phyloP scores from a whole-genome alignment of 1,139 yeast species.

The Geotrichum siamense region DNA sequence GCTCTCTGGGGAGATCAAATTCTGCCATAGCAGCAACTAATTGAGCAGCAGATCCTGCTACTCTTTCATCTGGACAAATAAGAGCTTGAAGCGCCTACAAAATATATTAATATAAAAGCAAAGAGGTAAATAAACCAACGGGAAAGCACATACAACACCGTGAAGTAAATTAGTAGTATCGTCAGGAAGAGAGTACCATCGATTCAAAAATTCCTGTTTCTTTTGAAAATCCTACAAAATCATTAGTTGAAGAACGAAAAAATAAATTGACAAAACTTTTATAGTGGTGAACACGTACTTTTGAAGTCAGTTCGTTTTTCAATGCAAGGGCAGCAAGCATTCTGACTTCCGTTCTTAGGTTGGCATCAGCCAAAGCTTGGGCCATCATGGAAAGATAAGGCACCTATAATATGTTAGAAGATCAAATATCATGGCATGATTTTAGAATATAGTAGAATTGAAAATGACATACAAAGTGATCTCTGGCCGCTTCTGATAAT shows the following conservation, averaged over 20 bases:
- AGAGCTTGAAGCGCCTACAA: slow-evolving; percentile 49
- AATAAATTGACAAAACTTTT: too few relatives aligned
- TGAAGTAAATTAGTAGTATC: slow-evolving; percentile 59
- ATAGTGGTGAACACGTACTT: slow-evolving; percentile 13
- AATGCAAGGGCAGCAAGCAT: slow-evolving; percentile 85
- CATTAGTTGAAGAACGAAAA: neutral
- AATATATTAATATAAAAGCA: slow-evolving; percentile 21
- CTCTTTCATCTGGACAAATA: slow-evolving; percentile 61
- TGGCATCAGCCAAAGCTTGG: slow-evolving; percentile 61
- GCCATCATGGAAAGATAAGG: slow-evolving; percentile 65
- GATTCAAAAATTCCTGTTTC: slow-evolving; percentile 30
- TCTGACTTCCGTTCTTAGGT: slow-evolving; percentile 70
- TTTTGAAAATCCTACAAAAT: slow-evolving; percentile 34
- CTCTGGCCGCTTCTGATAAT: slow-evolving; percentile 62
- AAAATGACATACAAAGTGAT: slow-evolving; percentile 57
- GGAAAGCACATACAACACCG: slow-evolving; percentile 19
- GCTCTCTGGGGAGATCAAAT: slow-evolving; percentile 78
- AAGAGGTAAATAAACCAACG: slow-evolving; percentile 2
- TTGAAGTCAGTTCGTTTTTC: slow-evolving; percentile 82
- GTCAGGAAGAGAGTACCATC: slow-evolving; percentile 56
- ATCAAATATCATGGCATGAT: neutral
- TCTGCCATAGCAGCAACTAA: slow-evolving; percentile 94
- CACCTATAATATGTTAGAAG: slow-evolving; percentile 21
- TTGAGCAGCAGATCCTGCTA: slow-evolving; percentile 87
- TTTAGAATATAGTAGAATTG: neutral